Evolutionary conservation across 2,329 filamentous ascomycete genomes (phyloP), one percentile per base, ranked within the genome.

Genomic region (Leptographium lundbergii): DNA sequence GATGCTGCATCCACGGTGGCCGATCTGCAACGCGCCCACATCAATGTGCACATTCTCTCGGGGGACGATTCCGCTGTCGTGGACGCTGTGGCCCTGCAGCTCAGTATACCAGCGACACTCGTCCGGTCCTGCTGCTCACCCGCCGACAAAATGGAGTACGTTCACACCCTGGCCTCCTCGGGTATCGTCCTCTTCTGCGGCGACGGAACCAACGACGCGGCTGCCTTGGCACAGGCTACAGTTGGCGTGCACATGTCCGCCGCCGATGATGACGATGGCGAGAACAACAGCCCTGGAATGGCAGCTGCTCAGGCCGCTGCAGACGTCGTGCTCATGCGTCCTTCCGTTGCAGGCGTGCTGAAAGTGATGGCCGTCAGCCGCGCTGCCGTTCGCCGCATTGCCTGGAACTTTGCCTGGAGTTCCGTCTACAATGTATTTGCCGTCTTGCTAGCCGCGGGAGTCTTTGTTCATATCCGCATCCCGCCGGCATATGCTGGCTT

Each of bases 161-260:
- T 80, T 56, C 66, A 72, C 22, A 48, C 54, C 0, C 70, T 80
- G 4, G 68, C 73, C 5, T 6, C 42, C 39, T n/a, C 24, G 7
- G 11, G 25, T n/a, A 58, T 54, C 34, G 56, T 58, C 17, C 52
- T 51, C 32, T 60, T 92, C 69, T 79, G 81, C 56, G 88, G 88
- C 39, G 88, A 92, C 65, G 89, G 89, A 1, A 90, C 86, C 17
- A 92, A 92, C 68, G 88, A 92, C 66, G 86, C 88, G 0, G 76
- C 82, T 3, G 88, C 88, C 0, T 76, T 92, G 2, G 82, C 86
- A 0, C 81, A 85, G 66, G 86, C 89, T 1, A 80, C 79, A 6
- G 78, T 92, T 32, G 89, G 89, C 32, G 75, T 91, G 0, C 85
- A 89, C 63, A 81, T 92, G 67, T 27, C 27, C 9, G n/a, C 24